Evolutionary conservation across 1,139 yeast genomes (phyloP).

Genomic region (Saccharomyces hybrid): DNA sequence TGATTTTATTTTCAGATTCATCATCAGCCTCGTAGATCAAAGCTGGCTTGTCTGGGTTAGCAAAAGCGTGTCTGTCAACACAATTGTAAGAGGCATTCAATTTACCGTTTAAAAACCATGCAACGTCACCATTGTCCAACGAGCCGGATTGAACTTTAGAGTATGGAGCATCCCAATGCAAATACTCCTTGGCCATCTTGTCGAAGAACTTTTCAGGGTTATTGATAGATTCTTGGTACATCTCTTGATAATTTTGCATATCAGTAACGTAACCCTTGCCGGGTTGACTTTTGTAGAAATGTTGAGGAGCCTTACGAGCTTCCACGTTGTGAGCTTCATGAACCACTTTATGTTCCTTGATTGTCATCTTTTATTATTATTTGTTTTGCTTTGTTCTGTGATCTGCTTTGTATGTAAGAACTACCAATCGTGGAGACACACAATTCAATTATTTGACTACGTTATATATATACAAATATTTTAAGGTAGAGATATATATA

Average conservation of each 20-base stretch:
- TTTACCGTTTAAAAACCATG: constrained; percentile 93
- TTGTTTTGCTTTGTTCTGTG: not conserved
- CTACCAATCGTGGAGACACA: not conserved
- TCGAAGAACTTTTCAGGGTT: constrained; percentile 85
- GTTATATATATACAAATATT: not conserved
- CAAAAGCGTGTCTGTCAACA: constrained; percentile 91
- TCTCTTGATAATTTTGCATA: constrained; percentile 61
- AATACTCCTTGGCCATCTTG: constrained; percentile 65
- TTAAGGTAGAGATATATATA: not conserved
- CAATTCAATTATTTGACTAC: not conserved
- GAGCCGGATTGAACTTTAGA: constrained; percentile 65
- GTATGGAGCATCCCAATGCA: constrained; percentile 83
- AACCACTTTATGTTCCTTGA: constrained; percentile 42
- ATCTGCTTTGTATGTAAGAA: not conserved
- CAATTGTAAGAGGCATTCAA: constrained; percentile 91
- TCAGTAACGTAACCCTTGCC: constrained; percentile 41
- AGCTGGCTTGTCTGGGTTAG: constrained; percentile 81
- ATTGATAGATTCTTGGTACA: constrained; percentile 70
- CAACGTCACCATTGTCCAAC: constrained; percentile 68
- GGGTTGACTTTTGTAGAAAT: constrained; percentile 70
- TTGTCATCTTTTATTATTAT: constrained; percentile 10
- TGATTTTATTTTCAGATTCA: constrained; percentile 60
- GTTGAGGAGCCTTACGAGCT: constrained; percentile 62
- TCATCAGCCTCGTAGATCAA: constrained; percentile 94
- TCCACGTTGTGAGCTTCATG: constrained; percentile 72